Conservation (phyloP, 306 rosid species). For the Prunus kanzakura region DNA sequence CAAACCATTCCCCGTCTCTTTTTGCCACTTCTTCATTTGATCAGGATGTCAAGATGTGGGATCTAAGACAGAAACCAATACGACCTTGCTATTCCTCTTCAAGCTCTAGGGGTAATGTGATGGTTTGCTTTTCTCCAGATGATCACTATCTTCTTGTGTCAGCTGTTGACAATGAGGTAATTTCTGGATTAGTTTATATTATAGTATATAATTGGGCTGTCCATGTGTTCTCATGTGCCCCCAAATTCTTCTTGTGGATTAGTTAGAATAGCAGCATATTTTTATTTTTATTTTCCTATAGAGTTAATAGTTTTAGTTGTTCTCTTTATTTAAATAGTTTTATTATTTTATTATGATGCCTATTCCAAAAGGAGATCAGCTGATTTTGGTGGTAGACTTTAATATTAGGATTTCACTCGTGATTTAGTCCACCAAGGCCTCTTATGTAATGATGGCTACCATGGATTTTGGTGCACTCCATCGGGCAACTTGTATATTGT, state of each 20-base stretch:
- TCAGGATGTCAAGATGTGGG: constrained; percentile 86
- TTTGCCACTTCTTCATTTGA: constrained; percentile 86
- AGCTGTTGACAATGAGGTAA: constrained; percentile 86
- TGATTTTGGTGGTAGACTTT: too few relatives aligned
- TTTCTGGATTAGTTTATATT: neutral
- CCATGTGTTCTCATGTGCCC: neutral
- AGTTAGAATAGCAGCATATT: neutral
- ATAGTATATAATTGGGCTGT: constrained; percentile 2
- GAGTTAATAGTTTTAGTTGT: neutral
- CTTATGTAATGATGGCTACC: neutral
- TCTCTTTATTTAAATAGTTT: too few relatives aligned
- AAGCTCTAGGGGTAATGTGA: constrained; percentile 78
- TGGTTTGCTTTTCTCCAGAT: constrained; percentile 94
- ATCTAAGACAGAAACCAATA: constrained; percentile 74
- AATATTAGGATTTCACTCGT: neutral
- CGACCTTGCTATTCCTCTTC: constrained; percentile 69
- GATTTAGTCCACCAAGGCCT: neutral
- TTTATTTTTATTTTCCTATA: neutral
- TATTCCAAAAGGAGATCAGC: too few relatives aligned
- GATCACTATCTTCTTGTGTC: constrained; percentile 79
- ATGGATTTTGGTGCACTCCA: neutral
- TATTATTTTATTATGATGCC: too few relatives aligned
- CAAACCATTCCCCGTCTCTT: constrained; percentile 76
- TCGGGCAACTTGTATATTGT: neutral
- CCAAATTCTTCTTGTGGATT: neutral